Percentiles rank a stretch among this genome's conserved stretches.
phyloP scores from a whole-genome alignment of 805 yeast species.

The Lipomyces lipofer region DNA sequence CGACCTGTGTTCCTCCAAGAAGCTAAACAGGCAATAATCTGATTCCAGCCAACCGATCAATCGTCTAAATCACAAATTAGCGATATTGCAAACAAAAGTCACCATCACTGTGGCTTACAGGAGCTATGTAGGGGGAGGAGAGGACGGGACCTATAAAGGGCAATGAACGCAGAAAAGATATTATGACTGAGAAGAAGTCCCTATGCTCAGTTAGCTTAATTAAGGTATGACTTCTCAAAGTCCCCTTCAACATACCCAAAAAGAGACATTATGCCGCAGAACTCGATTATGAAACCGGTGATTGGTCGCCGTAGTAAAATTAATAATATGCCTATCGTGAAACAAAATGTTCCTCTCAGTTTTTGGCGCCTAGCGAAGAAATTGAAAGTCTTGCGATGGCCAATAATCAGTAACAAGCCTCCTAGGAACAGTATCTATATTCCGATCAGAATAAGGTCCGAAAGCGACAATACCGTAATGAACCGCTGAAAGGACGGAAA shows the following conservation, averaged over 20 bases:
- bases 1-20: too few relatives aligned
- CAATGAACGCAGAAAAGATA: slow-evolving; percentile 80
- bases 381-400: slow-evolving; percentile 75
- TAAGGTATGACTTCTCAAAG: slow-evolving; percentile 81
- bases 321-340: slow-evolving; percentile 69
- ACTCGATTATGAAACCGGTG: slow-evolving; percentile 80
- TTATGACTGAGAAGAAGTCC: slow-evolving; percentile 82
- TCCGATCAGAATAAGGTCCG: neutral
- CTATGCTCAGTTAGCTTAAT: too few relatives aligned
- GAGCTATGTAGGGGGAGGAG: slow-evolving; percentile 80
- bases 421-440: slow-evolving; percentile 58
- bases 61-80: slow-evolving; percentile 34
- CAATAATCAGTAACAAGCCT: slow-evolving; percentile 86
- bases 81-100: too few relatives aligned
- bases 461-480: too few relatives aligned
- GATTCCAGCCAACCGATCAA: slow-evolving; percentile 66
- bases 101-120: too few relatives aligned
- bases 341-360: slow-evolving; percentile 81
- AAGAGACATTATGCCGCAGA: slow-evolving; percentile 82
- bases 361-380: slow-evolving; percentile 88
- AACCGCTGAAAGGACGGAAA: too few relatives aligned
- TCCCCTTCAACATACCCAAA: slow-evolving; percentile 66
- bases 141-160: slow-evolving; percentile 86
- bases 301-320: slow-evolving; percentile 77
- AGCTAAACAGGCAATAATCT: slow-evolving; percentile 62